Base-by-base conservation (phyloP, 176 grass and related monocot genomes). In the Oryza meridionalis region DNA sequence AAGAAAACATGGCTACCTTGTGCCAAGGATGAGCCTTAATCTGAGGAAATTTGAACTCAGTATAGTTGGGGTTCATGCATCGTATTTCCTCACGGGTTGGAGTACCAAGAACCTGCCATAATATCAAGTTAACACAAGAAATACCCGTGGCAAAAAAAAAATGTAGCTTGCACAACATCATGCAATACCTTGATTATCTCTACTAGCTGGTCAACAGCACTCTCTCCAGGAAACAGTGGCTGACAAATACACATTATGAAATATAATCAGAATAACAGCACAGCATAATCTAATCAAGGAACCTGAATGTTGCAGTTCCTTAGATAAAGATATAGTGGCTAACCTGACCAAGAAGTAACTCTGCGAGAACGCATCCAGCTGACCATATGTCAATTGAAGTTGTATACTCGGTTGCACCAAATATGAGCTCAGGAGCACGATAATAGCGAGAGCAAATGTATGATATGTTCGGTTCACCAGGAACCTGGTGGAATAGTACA, bases 21-120 rank as follows among this genome's bases (percentile, higher is more conserved):
- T 97, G 95, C 95, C 95, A 97, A 4, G 95, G 95, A 88, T 97
- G 95, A 90, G 92, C 88, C 83, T 97, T 97, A 62, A 97, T 97
- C 86, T 97, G 95, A 46, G 95, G 95, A 82, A 97, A 97, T 58
- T 88, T 94, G 65, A 94, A 97, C 67, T 97, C 95, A 0, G 92
- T 97, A 38, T 97, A 97, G 79, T 97, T 94, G 58, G 92, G 95
- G 73, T 97, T 97, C 95, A 97, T 97, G 77, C 95, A 97, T 11
- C 92, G 68, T 81, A 97, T 97, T 85, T 97, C 95, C 79, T 97
- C 95, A 25, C 95, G 92, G 13, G 95, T 97, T 77, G 95, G 95
- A 49, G 95, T 97, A 77, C 95, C 95, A 86, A 98, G 96, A 84
- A 98, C 94, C 94, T 96, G 72, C 19, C 74, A 58, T 11, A 44